phyloP scores from a whole-genome alignment of 2,329 filamentous ascomycete species.

The Trichoderma endophyticum region DNA sequence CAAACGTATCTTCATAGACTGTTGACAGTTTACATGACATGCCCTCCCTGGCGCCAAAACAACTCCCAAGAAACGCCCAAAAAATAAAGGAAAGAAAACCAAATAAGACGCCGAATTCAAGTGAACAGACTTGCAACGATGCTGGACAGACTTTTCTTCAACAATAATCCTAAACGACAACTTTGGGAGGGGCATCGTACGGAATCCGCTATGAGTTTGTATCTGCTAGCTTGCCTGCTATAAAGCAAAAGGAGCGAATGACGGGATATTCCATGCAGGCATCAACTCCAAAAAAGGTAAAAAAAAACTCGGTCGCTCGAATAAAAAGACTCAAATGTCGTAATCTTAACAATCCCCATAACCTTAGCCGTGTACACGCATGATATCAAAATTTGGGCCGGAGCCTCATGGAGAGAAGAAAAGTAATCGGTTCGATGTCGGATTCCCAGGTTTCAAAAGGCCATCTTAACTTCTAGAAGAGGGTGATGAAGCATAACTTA shows the following conservation, averaged over 20 bases:
- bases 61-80: conserved; percentile 33
- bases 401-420: neutral
- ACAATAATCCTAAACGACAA: neutral
- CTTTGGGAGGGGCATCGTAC: neutral
- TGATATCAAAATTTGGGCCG: conserved; percentile 9
- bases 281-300: neutral
- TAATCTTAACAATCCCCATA: conserved; percentile 13
- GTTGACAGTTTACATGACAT: conserved; percentile 29
- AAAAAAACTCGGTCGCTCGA: conserved; percentile 11
- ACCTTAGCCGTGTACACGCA: conserved; percentile 11
- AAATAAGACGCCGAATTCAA: conserved; percentile 27
- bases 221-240: conserved; percentile 5
- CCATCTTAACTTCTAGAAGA: neutral
- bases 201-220: neutral
- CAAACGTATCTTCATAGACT: conserved; percentile 23
- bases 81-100: conserved; percentile 10
- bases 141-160: conserved; percentile 1
- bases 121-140: conserved; percentile 20
- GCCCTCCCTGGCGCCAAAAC: conserved; percentile 27
- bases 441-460: neutral
- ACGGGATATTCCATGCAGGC: conserved; percentile 1
- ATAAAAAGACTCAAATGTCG: conserved; percentile 4
- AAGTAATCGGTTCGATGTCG: neutral
- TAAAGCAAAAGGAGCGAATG: neutral
- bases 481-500: conserved; percentile 23